Percentiles rank a stretch among this genome's conserved stretches.
These are phyloP conservation scores for Gastroboletus turbinatus DNA, from an alignment of 1,284 basidiomycete genomes.

Conservation along the genomic window DNA sequence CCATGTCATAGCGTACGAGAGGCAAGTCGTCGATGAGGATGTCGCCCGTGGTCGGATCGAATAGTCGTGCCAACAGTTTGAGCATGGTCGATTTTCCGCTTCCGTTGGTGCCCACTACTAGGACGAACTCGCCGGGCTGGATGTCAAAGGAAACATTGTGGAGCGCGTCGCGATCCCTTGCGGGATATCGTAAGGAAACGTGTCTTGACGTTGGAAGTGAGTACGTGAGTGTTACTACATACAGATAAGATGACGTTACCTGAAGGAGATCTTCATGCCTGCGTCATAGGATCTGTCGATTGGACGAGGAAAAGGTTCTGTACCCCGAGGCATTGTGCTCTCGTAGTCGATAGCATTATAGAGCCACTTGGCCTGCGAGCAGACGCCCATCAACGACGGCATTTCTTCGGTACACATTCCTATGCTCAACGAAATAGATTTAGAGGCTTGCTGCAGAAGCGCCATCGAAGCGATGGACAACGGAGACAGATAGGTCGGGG, in stretches of 20 bases:
- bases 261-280: conserved; percentile 41
- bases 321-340: conserved; percentile 21
- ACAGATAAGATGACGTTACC: conserved; percentile 23
- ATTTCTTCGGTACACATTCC: conserved; percentile 1
- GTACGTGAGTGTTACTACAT: conserved; percentile 1
- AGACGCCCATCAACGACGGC: conserved; percentile 13
- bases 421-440: conserved; percentile 16
- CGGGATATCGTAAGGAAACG: conserved; percentile 41
- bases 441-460: conserved; percentile 21
- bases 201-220: conserved; percentile 29
- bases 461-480: conserved; percentile 25
- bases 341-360: conserved; percentile 30
- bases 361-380: conserved; percentile 21
- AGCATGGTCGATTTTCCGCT: conserved; percentile 50
- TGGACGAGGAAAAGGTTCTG: conserved; percentile 18
- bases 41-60: conserved; percentile 39
- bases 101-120: conserved; percentile 49
- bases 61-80: conserved; percentile 44
- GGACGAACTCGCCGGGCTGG: conserved; percentile 43
- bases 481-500: conserved; percentile 7
- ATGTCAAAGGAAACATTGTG: conserved; percentile 41
- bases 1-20: conserved; percentile 28
- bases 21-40: conserved; percentile 41
- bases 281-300: conserved; percentile 8
- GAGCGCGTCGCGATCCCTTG: conserved; percentile 29